phyloP scores from a whole-genome alignment of 257 asterid species.

The Fraxinus excelsior region DNA sequence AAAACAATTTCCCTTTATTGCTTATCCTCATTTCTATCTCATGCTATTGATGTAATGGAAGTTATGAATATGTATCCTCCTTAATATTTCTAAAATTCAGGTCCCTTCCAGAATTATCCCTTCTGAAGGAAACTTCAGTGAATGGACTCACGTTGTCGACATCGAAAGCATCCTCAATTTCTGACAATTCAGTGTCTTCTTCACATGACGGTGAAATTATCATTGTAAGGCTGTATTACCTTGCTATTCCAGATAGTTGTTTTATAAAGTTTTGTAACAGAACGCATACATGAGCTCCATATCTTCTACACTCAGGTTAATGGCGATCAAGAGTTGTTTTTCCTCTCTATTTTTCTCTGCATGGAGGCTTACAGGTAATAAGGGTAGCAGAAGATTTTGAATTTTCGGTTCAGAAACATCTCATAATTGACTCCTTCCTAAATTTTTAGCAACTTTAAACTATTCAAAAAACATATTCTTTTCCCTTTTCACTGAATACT shows the following conservation, averaged over 20 bases:
- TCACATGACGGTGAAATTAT: slow-evolving; percentile 74
- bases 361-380: slow-evolving; percentile 70
- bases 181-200: slow-evolving; percentile 55
- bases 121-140: slow-evolving; percentile 71
- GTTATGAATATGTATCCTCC: background rate
- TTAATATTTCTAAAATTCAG: slow-evolving; percentile 41
- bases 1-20: background rate
- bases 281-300: slow-evolving; percentile 22
- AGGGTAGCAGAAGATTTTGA: background rate
- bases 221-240: slow-evolving; percentile 47
- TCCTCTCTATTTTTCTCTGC: slow-evolving; percentile 61
- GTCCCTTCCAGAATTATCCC: slow-evolving; percentile 85
- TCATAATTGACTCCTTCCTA: background rate
- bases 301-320: slow-evolving; percentile 52
- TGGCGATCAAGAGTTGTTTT: slow-evolving; percentile 74
- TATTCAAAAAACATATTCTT: background rate
- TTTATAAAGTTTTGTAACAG: slow-evolving; percentile 6
- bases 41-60: background rate
- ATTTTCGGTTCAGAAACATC: background rate
- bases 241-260: background rate
- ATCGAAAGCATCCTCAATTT: slow-evolving; percentile 46
- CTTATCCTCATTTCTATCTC: background rate
- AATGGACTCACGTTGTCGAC: slow-evolving; percentile 61
- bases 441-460: background rate
- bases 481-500: background rate